Base-by-base conservation (phyloP, 2,329 filamentous ascomycete genomes). In the Talaromyces atroroseus region DNA sequence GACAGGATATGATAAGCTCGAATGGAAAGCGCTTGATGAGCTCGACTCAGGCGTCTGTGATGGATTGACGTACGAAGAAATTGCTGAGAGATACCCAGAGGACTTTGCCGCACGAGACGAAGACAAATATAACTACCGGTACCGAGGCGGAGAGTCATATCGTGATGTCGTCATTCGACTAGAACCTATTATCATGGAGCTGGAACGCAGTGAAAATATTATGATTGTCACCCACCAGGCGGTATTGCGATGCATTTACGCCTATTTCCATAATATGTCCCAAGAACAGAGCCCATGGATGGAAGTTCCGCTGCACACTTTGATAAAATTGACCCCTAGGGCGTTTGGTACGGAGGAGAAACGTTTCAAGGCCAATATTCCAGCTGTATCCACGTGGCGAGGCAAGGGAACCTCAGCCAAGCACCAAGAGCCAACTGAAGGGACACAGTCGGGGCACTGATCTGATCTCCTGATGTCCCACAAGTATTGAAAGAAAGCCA, bases 91-190 rank as follows among this genome's bases (percentile, higher is more conserved):
- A 54, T 97, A 90, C 70, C 94, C 94, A 0, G 92, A 96, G 64
- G 94, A 99, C 76, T 99, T 99, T 76, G 85, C 86, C 50, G 91
- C 92, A 34, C 90, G 94, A 60, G 94, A 99, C 72, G 90, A 96
- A 63, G 94, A 99, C 80, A 99, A 99, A 75, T 97, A 97, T 83
- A 97, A 99, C 78, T 99, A 99, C 76, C 90, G 94, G 57, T 99
- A 99, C 75, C 87, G 94, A 5, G 94, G 94, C 61, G 94, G 94
- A 54, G 94, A 99, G 76, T 95, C 89, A 59, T 89, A 99, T 73
- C 89, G 92, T 56, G 94, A 99, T 68, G 92, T 99, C 1, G 94
- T 99, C 42, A 97, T 96, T 66, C 90, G 94, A 0, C 85, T 99
- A 0, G 94, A 99, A 70, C 94, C 94, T 60, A 99, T 99, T 74